Conservation (phyloP, 805 yeast species). For the Hanseniaspora valbyensis region DNA sequence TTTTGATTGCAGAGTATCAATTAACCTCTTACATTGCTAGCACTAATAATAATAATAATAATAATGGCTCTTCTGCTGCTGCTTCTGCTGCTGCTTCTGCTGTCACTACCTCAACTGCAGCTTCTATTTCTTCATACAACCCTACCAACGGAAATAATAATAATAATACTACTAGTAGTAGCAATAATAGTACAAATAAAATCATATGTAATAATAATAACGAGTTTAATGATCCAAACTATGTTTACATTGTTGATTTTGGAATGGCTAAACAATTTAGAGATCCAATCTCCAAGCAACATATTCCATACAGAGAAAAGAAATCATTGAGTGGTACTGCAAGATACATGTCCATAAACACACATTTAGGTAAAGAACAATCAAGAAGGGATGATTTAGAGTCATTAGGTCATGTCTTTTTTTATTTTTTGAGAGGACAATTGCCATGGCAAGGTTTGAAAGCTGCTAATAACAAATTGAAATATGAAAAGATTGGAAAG, state of each 20-base stretch:
- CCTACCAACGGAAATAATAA: background rate
- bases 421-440: constrained; percentile 66
- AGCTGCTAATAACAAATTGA: constrained; percentile 74
- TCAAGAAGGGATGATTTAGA: constrained; percentile 75
- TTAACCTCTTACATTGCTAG: constrained; percentile 19
- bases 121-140: background rate
- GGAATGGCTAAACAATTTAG: constrained; percentile 83
- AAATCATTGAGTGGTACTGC: constrained; percentile 78
- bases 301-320: constrained; percentile 71
- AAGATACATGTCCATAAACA: constrained; percentile 76
- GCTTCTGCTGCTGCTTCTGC: too few relatives aligned
- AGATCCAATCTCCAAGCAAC: constrained; percentile 68
- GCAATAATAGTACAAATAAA: too few relatives aligned
- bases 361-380: constrained; percentile 79
- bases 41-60: too few relatives aligned
- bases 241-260: constrained; percentile 65
- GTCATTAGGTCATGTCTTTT: constrained; percentile 70
- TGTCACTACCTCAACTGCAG: background rate
- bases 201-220: constrained; percentile 29
- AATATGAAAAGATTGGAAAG: constrained; percentile 75
- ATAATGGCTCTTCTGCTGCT: too few relatives aligned
- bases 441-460: constrained; percentile 87
- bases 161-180: too few relatives aligned
- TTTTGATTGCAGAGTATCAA: constrained; percentile 39
- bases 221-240: constrained; percentile 48